phyloP scores from a whole-genome alignment of 495 filamentous ascomycete species.

The Xylaria cubensis region DNA sequence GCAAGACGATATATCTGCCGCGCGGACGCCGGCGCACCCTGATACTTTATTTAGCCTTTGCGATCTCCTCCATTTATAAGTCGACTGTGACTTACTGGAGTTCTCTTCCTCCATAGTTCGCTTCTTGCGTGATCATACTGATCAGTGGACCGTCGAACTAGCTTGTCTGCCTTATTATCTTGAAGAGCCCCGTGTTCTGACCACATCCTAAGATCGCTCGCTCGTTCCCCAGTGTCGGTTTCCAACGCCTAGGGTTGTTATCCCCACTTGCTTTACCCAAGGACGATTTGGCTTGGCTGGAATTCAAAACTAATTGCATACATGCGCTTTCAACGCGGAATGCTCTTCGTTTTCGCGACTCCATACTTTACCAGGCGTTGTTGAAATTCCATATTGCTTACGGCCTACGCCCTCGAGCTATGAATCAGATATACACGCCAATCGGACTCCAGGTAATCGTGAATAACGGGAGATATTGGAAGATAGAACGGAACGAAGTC shows the following conservation, averaged over 20 bases:
- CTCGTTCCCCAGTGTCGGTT: neutral
- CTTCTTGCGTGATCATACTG: neutral
- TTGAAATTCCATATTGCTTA: constrained; percentile 10
- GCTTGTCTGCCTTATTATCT: neutral
- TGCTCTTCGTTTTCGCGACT: neutral
- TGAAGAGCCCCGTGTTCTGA: constrained; percentile 4
- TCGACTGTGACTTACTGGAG: neutral
- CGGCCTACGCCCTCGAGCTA: constrained; percentile 29
- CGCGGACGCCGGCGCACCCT: constrained; percentile 2
- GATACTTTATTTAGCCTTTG: neutral
- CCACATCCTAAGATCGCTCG: neutral
- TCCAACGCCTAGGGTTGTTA: neutral
- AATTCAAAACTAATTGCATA: constrained; percentile 5
- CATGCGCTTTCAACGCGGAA: constrained; percentile 1
- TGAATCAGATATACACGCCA: constrained; percentile 33
- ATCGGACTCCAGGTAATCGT: constrained; percentile 23
- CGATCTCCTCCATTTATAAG: neutral
- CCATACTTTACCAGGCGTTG: neutral
- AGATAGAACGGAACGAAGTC: constrained; percentile 26
- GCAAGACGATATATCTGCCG: constrained; percentile 7
- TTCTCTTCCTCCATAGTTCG: neutral
- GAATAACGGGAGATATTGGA: constrained; percentile 28
- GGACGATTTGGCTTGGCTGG: neutral
- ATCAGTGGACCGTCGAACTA: neutral
- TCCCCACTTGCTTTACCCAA: constrained; percentile 9